Conservation (phyloP, 257 asterid genomes). For the Cynanchum wilfordii region DNA sequence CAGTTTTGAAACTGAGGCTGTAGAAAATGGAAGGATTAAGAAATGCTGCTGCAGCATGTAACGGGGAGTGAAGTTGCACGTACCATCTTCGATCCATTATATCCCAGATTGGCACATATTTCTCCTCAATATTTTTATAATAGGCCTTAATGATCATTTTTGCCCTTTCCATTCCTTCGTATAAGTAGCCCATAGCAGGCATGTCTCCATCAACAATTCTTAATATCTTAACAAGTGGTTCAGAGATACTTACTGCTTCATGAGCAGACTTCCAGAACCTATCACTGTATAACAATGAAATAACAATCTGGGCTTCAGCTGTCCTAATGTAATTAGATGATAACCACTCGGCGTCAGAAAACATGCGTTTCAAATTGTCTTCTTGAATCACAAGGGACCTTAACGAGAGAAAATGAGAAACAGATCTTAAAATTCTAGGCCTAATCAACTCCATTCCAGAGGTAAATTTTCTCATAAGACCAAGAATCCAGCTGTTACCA, state of each 20-base stretch:
- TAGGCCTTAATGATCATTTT: slow-evolving; percentile 34
- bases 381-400: slow-evolving; percentile 32
- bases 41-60: slow-evolving; percentile 41
- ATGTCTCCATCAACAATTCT: slow-evolving; percentile 40
- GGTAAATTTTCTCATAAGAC: slow-evolving; percentile 25
- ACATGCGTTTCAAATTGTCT: slow-evolving; percentile 34
- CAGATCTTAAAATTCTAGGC: slow-evolving; percentile 23
- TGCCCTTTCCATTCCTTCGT: slow-evolving; percentile 39
- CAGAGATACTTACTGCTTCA: slow-evolving; percentile 32
- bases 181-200: slow-evolving; percentile 44
- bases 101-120: slow-evolving; percentile 34
- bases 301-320: slow-evolving; percentile 26
- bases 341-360: slow-evolving; percentile 30
- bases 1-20: slow-evolving; percentile 28
- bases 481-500: slow-evolving; percentile 29
- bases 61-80: slow-evolving; percentile 30
- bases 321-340: slow-evolving; percentile 22
- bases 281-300: slow-evolving; percentile 25
- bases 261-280: slow-evolving; percentile 38
- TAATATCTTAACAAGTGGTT: slow-evolving; percentile 34
- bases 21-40: slow-evolving; percentile 46
- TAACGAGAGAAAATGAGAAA: slow-evolving; percentile 31
- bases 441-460: slow-evolving; percentile 31
- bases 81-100: slow-evolving; percentile 42
- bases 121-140: slow-evolving; percentile 33